phyloP scores from a whole-genome alignment of 495 filamentous ascomycete genomes.

The Trichoderma virens region DNA sequence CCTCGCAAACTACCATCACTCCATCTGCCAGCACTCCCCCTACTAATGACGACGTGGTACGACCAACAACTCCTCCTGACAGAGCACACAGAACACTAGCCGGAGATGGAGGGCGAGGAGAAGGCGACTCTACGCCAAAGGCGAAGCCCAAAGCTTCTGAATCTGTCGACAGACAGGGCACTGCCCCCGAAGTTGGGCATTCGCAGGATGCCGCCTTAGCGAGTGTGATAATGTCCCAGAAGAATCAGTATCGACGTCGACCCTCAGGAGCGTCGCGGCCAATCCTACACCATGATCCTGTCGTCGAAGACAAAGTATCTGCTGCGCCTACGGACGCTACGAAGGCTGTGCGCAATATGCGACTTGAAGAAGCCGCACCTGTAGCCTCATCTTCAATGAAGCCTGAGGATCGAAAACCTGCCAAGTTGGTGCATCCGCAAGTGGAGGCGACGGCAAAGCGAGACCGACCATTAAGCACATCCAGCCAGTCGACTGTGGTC shows the following conservation, averaged over 20 bases:
- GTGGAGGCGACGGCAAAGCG: neutral
- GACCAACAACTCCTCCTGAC: neutral
- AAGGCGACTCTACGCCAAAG: neutral
- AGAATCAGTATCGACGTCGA: neutral
- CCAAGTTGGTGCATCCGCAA: neutral
- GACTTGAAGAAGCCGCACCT: constrained; percentile 39
- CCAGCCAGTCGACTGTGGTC: constrained; percentile 54
- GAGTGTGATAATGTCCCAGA: neutral
- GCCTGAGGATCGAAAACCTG: constrained; percentile 11
- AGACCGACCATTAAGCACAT: constrained; percentile 21
- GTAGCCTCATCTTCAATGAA: constrained; percentile 23
- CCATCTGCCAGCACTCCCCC: neutral
- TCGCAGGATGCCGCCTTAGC: neutral
- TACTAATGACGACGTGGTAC: neutral
- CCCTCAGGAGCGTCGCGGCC: neutral
- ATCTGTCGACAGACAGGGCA: neutral
- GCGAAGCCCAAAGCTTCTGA: neutral
- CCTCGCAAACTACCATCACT: neutral
- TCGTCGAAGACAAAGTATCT: constrained; percentile 37
- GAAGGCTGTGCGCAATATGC: constrained; percentile 37
- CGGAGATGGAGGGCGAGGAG: neutral
- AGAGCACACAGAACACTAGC: neutral
- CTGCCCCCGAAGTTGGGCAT: neutral
- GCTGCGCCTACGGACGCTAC: constrained; percentile 44
- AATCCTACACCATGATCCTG: constrained; percentile 11